Conservation (phyloP, 1,139 yeast species). For the Protomyces inouyei region DNA sequence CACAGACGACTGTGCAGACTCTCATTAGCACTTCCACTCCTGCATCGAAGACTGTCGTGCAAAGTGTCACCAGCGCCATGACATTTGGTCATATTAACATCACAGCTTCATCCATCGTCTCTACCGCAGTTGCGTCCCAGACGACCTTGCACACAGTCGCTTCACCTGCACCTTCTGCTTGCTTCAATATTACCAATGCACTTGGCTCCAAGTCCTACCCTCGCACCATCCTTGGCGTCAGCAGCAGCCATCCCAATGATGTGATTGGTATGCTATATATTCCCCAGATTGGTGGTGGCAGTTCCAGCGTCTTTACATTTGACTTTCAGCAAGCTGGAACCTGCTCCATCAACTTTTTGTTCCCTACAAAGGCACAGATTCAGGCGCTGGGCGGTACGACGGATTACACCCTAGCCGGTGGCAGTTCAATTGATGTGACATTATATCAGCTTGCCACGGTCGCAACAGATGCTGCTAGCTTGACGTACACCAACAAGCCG, state of each 20-base stretch:
- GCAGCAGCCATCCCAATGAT: not conserved
- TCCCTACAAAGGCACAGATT: constrained; percentile 18
- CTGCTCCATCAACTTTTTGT: constrained; percentile 15
- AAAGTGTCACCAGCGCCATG: not conserved
- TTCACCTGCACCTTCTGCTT: constrained; percentile 2
- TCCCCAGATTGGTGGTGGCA: constrained; percentile 5
- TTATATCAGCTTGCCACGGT: constrained; percentile 12
- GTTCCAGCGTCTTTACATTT: constrained; percentile 16
- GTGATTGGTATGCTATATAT: constrained; percentile 1
- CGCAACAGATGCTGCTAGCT: not conserved
- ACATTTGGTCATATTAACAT: not conserved
- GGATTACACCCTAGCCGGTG: not conserved
- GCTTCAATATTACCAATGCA: constrained; percentile 6
- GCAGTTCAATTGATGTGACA: constrained; percentile 11
- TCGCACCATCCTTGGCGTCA: constrained; percentile 10
- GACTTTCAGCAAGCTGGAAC: not conserved
- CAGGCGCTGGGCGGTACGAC: constrained; percentile 7
- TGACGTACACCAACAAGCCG: constrained; percentile 1
- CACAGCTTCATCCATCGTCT: not conserved
- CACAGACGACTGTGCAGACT: not conserved
- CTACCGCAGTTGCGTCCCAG: not conserved
- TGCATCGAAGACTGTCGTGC: not conserved
- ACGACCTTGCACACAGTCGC: not conserved
- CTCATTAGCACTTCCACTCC: not conserved
- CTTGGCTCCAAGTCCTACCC: constrained; percentile 11